A percentile compares a stretch with the other conserved stretches of the same genome.
These are phyloP conservation scores for Mycotypha africana DNA, from an alignment of 371 early-diverging fungal species.

Conservation along the genomic window DNA sequence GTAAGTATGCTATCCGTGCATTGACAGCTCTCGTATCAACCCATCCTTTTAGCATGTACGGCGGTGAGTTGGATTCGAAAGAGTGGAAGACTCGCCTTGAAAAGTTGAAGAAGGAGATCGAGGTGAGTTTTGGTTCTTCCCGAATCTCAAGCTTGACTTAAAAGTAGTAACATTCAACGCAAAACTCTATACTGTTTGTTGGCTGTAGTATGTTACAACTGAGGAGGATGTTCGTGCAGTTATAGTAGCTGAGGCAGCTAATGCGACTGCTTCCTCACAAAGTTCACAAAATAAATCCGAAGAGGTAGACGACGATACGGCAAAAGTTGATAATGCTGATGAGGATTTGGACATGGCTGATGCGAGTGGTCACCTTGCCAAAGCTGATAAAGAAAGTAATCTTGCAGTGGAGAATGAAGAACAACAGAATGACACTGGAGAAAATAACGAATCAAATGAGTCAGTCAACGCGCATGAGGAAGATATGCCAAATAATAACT, in stretches of 20 bases:
- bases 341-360: too few species aligned
- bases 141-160: too few species aligned
- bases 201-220: constrained; percentile 6
- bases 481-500: not conserved
- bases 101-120: constrained; percentile 58
- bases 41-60: constrained; percentile 88
- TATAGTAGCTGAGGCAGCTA: not conserved
- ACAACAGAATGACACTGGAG: constrained; percentile 13
- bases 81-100: constrained; percentile 61
- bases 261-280: too few species aligned
- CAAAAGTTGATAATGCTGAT: constrained; percentile 13
- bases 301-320: constrained; percentile 12
- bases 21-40: constrained; percentile 74
- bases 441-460: too few species aligned
- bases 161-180: too few species aligned
- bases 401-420: constrained; percentile 9
- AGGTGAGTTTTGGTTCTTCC: too few species aligned
- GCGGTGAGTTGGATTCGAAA: constrained; percentile 68
- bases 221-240: constrained; percentile 11
- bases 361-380: too few species aligned
- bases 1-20: constrained; percentile 84
- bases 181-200: too few species aligned
- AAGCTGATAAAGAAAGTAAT: constrained; percentile 14
- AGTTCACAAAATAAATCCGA: too few species aligned
- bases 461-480: too few species aligned